Conservation (phyloP, 169 alveolate genomes). For the Toxoplasma gondii region DNA sequence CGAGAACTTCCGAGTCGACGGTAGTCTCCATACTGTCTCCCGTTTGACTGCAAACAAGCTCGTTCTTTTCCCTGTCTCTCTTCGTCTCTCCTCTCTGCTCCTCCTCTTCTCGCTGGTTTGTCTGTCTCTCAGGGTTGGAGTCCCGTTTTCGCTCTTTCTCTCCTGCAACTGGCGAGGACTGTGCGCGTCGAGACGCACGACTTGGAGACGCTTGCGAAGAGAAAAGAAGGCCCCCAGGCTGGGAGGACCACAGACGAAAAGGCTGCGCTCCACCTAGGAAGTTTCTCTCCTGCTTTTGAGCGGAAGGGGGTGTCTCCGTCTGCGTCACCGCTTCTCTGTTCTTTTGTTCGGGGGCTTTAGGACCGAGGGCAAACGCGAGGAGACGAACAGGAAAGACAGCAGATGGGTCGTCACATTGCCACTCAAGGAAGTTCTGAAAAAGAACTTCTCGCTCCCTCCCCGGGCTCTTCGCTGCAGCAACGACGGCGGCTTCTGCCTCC, state of each 20-base stretch:
- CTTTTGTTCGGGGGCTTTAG: neutral
- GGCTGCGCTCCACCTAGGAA: neutral
- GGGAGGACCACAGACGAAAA: neutral
- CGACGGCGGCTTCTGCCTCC: constrained; percentile 6
- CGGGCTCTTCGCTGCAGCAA: neutral
- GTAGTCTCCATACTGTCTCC: too few species aligned
- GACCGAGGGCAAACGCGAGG: constrained; percentile 1
- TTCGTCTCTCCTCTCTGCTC: too few species aligned
- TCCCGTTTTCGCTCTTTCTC: too few species aligned
- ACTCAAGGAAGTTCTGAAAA: constrained; percentile 15
- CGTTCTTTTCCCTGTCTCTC: too few species aligned
- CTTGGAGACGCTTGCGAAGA: neutral
- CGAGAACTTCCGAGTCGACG: too few species aligned
- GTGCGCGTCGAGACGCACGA: neutral
- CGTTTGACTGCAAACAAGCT: too few species aligned
- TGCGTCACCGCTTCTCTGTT: neutral
- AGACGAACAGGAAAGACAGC: neutral
- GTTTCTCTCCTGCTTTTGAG: neutral
- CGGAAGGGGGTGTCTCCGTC: neutral
- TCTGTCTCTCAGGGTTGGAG: too few species aligned
- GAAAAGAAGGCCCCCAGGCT: neutral
- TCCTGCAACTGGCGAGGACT: too few species aligned
- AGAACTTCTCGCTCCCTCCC: neutral
- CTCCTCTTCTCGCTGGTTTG: too few species aligned
- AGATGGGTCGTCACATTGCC: constrained; percentile 13